phyloP scores from a whole-genome alignment of 1,284 basidiomycete genomes.

The Irpex sp. region DNA sequence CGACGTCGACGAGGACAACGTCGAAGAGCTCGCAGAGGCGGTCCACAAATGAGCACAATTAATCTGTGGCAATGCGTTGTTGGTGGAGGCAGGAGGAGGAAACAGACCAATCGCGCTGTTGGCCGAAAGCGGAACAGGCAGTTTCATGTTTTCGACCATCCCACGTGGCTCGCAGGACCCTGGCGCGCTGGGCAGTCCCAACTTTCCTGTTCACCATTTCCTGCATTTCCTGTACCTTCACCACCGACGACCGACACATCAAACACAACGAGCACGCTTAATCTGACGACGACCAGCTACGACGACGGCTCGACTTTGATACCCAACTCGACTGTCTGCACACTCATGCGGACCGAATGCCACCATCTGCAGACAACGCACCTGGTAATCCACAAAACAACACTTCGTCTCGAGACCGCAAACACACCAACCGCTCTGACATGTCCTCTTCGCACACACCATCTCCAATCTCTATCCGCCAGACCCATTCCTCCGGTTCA shows the following conservation, averaged over 20 bases:
- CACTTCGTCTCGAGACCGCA: slow-evolving; percentile 9
- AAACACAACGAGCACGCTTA: not conserved
- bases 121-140: too few relatives aligned
- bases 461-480: slow-evolving; percentile 20
- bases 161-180: not conserved
- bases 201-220: not conserved
- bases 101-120: too few relatives aligned
- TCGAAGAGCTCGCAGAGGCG: too few relatives aligned
- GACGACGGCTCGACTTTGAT: not conserved
- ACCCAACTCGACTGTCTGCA: too few relatives aligned
- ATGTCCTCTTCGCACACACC: slow-evolving; percentile 19
- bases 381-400: not conserved
- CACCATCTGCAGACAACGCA: not conserved
- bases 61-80: too few relatives aligned
- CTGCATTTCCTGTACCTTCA: not conserved
- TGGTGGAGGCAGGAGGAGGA: too few relatives aligned
- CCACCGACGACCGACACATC: not conserved
- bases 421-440: slow-evolving; percentile 16
- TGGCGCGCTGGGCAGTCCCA: not conserved
- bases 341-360: not conserved
- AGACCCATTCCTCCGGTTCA: slow-evolving; percentile 23
- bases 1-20: too few relatives aligned
- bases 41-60: too few relatives aligned
- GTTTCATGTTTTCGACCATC: too few relatives aligned
- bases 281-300: not conserved